phyloP scores from a whole-genome alignment of 2,329 filamentous ascomycete genomes.

The Alternaria sp. region DNA sequence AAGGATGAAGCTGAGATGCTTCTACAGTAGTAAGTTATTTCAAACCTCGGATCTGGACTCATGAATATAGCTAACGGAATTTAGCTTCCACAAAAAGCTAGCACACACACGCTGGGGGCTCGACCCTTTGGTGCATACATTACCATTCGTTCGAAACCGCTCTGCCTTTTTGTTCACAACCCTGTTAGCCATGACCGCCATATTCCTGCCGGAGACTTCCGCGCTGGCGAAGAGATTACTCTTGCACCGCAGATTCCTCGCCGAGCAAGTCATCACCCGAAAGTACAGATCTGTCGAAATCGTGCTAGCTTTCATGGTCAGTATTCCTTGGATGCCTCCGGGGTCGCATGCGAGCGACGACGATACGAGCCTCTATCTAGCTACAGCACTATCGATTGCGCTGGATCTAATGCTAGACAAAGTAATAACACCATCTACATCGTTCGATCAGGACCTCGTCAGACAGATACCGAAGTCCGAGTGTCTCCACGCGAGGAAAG shows the following conservation, averaged over 20 bases:
- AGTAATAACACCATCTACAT: slow-evolving; percentile 64
- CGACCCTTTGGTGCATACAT: slow-evolving; percentile 70
- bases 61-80: neutral
- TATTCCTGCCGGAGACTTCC: slow-evolving; percentile 69
- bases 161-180: slow-evolving; percentile 77
- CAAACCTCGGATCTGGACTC: neutral
- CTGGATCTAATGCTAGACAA: slow-evolving; percentile 75
- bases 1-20: slow-evolving; percentile 68
- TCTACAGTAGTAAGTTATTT: slow-evolving; percentile 65
- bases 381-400: slow-evolving; percentile 72
- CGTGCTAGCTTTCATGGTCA: slow-evolving; percentile 76
- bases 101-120: slow-evolving; percentile 78
- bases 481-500: slow-evolving; percentile 70
- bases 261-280: slow-evolving; percentile 65
- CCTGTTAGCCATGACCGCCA: slow-evolving; percentile 70
- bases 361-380: slow-evolving; percentile 74
- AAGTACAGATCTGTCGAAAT: slow-evolving; percentile 75
- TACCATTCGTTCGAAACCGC: slow-evolving; percentile 68
- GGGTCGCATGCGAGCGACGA: slow-evolving; percentile 72
- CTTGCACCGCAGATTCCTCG: slow-evolving; percentile 68
- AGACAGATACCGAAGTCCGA: slow-evolving; percentile 66
- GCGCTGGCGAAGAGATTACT: slow-evolving; percentile 71
- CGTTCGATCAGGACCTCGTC: slow-evolving; percentile 54
- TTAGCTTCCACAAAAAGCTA: slow-evolving; percentile 71
- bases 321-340: slow-evolving; percentile 76